These are phyloP conservation scores for Cystofilobasidium ferigula DNA, from an alignment of 768 basidiomycete species.

Conservation along the genomic window DNA sequence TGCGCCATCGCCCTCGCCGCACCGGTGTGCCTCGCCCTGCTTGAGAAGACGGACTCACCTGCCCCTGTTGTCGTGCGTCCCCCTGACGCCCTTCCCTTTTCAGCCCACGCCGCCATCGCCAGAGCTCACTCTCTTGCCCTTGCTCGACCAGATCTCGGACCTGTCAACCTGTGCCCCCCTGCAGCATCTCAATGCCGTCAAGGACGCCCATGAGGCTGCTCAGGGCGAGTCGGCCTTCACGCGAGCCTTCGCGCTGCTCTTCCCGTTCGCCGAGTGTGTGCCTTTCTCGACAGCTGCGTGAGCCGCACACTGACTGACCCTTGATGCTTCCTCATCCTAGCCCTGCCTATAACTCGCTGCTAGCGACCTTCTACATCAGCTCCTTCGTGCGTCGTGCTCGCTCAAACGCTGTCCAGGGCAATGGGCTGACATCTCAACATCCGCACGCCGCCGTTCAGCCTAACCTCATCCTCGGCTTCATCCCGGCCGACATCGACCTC, in stretches of 20 bases:
- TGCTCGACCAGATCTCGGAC: neutral
- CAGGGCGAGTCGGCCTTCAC: constrained; percentile 44
- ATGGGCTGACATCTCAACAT: constrained; percentile 20
- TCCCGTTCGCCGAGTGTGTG: constrained; percentile 75
- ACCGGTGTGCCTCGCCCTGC: neutral
- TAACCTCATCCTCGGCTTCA: constrained; percentile 89
- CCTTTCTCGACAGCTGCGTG: too few relatives aligned
- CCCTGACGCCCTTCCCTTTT: neutral
- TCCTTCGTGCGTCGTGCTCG: constrained; percentile 51
- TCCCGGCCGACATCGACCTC: constrained; percentile 69
- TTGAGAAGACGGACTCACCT: constrained; percentile 10
- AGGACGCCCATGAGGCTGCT: constrained; percentile 7
- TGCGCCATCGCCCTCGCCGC: neutral
- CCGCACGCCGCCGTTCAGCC: constrained; percentile 40
- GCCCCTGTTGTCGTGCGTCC: constrained; percentile 8
- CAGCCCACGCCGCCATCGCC: neutral
- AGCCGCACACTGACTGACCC: too few relatives aligned
- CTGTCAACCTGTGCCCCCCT: constrained; percentile 6
- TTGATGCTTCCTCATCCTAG: too few relatives aligned
- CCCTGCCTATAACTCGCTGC: constrained; percentile 37
- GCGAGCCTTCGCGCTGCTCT: constrained; percentile 64
- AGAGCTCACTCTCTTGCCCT: neutral
- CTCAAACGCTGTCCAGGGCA: too few relatives aligned
- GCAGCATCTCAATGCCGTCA: constrained; percentile 3
- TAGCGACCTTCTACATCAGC: constrained; percentile 92